phyloP scores from a whole-genome alignment of 2,329 filamentous ascomycete genomes.

The Monilinia polystroma region DNA sequence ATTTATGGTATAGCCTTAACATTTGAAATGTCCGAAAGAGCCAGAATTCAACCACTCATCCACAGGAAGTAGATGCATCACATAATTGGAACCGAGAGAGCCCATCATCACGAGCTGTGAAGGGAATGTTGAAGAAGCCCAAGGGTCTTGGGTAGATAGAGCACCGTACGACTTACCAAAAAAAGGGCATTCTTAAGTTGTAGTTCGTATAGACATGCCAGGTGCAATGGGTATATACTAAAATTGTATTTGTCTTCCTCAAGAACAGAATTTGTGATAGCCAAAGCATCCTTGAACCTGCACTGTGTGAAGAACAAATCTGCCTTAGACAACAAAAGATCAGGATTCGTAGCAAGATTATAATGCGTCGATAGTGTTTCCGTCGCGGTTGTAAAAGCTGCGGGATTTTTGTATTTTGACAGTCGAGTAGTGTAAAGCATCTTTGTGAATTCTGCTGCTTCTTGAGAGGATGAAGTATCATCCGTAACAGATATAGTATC shows the following conservation, averaged over 20 bases:
- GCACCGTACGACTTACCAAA: conserved; percentile 46
- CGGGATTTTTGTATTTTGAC: conserved; percentile 90
- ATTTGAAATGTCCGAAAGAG: not conserved
- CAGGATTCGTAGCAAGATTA: conserved; percentile 79
- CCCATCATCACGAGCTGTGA: not conserved
- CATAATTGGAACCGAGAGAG: not conserved
- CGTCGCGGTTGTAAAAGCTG: conserved; percentile 78
- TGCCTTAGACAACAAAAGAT: conserved; percentile 85
- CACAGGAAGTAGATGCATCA: not conserved
- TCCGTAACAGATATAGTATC: conserved; percentile 70
- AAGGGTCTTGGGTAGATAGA: not conserved
- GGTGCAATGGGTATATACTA: conserved; percentile 81
- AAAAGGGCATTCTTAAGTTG: conserved; percentile 85
- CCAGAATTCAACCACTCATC: not conserved
- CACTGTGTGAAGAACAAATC: conserved; percentile 94
- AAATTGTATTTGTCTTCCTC: conserved; percentile 87
- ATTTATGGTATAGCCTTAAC: not conserved
- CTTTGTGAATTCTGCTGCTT: conserved; percentile 89
- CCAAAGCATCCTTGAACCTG: conserved; percentile 82
- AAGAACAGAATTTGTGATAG: conserved; percentile 80
- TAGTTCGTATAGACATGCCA: conserved; percentile 88
- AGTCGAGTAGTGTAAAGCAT: conserved; percentile 95
- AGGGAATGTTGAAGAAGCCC: not conserved
- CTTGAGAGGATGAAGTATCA: conserved; percentile 69
- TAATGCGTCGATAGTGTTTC: conserved; percentile 94